A percentile compares a stretch with the other conserved stretches of the same genome.
These are phyloP conservation scores for Skeletonema menzelii DNA, from an alignment of 108 stramenopile genomes.

Conservation along the genomic window DNA sequence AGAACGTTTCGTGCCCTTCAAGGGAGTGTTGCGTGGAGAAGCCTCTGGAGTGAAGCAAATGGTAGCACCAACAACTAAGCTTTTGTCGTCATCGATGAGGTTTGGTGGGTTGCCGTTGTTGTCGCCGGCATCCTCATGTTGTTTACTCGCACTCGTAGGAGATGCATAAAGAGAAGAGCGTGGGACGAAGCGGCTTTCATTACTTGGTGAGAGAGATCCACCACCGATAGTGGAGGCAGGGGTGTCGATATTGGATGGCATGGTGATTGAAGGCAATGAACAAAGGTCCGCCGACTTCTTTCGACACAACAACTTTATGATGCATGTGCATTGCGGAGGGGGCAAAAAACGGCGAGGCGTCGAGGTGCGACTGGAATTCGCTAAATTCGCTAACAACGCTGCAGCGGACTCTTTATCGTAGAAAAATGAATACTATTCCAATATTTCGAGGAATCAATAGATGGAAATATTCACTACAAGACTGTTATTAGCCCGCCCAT, in stretches of 20 bases:
- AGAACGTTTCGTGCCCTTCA: not conserved
- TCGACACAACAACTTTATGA: not conserved
- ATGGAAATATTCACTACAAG: not conserved
- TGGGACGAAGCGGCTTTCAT: slow-evolving; percentile 50
- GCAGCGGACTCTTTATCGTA: not conserved
- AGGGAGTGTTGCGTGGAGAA: slow-evolving; percentile 19
- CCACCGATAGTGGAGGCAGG: not conserved
- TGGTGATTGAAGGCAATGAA: not conserved
- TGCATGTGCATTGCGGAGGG: too few species aligned
- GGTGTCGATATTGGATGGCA: not conserved
- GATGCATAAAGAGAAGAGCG: slow-evolving; percentile 25
- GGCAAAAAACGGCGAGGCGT: not conserved
- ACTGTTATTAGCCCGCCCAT: not conserved
- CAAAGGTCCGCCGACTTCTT: not conserved
- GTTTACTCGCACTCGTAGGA: slow-evolving; percentile 13
- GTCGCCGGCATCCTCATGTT: slow-evolving; percentile 1
- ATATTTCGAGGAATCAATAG: not conserved
- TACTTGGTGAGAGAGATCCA: slow-evolving; percentile 32
- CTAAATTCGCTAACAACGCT: not conserved
- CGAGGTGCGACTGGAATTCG: not conserved
- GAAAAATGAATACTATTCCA: not conserved
- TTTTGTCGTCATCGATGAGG: slow-evolving; percentile 9
- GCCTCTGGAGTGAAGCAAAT: slow-evolving; percentile 48
- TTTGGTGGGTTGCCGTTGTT: not conserved
- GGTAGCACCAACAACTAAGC: slow-evolving; percentile 38